Evolutionary conservation across 2,329 filamentous ascomycete genomes (phyloP), one percentile per base, ranked within the genome.

Genomic region (Pseudogymnoascus sp.): DNA sequence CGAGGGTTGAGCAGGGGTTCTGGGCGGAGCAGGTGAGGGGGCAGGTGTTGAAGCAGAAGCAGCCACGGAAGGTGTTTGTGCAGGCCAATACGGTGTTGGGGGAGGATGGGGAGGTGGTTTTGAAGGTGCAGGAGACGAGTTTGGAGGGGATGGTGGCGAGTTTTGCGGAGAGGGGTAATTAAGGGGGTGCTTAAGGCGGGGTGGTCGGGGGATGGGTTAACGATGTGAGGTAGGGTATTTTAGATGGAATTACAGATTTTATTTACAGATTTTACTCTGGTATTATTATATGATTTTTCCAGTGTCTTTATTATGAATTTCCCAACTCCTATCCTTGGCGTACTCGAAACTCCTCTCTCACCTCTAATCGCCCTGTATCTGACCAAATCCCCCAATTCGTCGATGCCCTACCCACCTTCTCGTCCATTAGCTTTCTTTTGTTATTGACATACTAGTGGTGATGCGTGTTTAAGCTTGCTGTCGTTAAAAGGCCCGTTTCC

Each of bases 31-130:
- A 88, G 76, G 84, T 97, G 26, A 82, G 93, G 63, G 84, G 89
- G 55, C 83, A 90, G 64, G 89, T 93, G 23, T 75, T 93, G 43
- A 80, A 81, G 69, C 89, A 90, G 75, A 91, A 91, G 78, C 88
- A 90, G 75, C 89, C 90, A n/a, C 79, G 89, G 64, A 92, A 92
- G 79, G 88, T 97, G 49, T 97, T 96, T 77, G 91, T 97, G 61
- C 92, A 97, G 78, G 91, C 91, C 64, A 97, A 96, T 75, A 97
- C 93, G 0, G 82, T 87, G 63, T 72, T 94, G 41, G 84, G 88
- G 65, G 81, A 84, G 73, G 77, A 81, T 11, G 90, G 89, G 63
- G 83, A 86, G 73, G 90, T 95, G 31, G 81, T 80, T 12, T 76
- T 96, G 74, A 90, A 87, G 77, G 91, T 97, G 77, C 97, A 97